Base-by-base conservation (phyloP, 495 filamentous ascomycete genomes). In the Penicillium psychrofluorescens region DNA sequence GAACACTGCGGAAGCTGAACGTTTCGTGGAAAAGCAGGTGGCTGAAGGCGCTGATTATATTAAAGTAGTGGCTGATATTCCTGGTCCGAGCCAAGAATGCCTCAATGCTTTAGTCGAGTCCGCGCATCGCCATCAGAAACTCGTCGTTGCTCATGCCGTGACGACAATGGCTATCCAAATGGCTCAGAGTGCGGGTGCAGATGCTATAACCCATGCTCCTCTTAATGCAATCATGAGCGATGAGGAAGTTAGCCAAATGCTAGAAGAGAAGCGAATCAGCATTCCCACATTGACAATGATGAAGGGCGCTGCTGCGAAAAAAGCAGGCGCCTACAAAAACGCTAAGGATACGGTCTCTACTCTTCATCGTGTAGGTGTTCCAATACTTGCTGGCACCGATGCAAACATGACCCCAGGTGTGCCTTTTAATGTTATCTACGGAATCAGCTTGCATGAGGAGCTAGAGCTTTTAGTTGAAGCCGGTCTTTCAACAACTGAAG, bases 401-500 rank as follows among this genome's bases (percentile, higher is more conserved):
- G 15, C 44, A 2, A 40, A 46, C 10, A 29, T 11, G 37, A 11
- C 15, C 7, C 14, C 30, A 15, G 38, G 38, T 10, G 37, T 40
- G 13, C 38, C 37, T 13, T 15, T 28, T 7, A 28, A 41, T 12
- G 44, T 46, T 6, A 2, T 16, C 0, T 38, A 46, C 32, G 44
- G 44, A 11, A 27, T 29, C 28, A 36, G 36, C 29, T 32, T 46
- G 15, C 37, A 46, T 11, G 22, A 40, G 11, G 44, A 45, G 28
- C 22, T 46, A 11, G 44, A 41, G 32, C 13, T 46, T 5, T 38
- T 46, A 13, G 38, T 40, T 10, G 33, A 29, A 6, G 28, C 31
- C 30, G 44, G 44, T 7, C 13, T 46, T 10, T 41, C 44, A 36
- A 41, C 37, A 8, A 10, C 32, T 11, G 63, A 68, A 29, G 56